Base-by-base conservation (phyloP, 345 rosid genomes). In the Toxicodendron radicans region DNA sequence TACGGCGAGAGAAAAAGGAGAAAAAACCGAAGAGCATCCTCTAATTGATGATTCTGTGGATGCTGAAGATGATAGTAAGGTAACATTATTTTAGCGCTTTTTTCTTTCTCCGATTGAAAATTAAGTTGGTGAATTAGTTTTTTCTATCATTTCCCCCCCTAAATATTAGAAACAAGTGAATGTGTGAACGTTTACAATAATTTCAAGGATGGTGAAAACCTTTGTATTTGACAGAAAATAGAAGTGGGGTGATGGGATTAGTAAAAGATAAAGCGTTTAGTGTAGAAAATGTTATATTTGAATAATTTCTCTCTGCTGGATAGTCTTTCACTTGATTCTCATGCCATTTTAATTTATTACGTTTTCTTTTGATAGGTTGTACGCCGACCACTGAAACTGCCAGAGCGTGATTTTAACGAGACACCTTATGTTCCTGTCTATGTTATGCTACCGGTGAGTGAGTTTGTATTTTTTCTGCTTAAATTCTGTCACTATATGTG, bases 391-490 rank as follows among this genome's bases (percentile, higher is more conserved):
- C 52, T 81, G 32, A 80, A 75, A 72, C 41, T 80, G 24, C 81
- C 76, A 2, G 95, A 93, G 88, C 92, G 95, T 73, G 95, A 95
- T 85, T 91, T 90, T 85, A 35, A 89, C 7, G 98, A 92, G 63
- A 90, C 97, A 5, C 73, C 92, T 8, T 83, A 73, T 76, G 87
- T 95, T 81, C 99, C 99, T 0, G 93, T 91, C 12, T 95, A 93
- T 69, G 97, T 95, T 79, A 95, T 95, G 98, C 80, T 95, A 68
- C 97, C 97, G 0, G 98, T 95, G 78, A 86, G 94, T 79, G 8
- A 38, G 43, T 6, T 35, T 38, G 23, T 24, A 71, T 20, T 18
- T 33, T 43, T 27, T 8, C 41, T 46, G 3, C 49, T 5, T 11
- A 60, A 14, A 27, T 43, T n/a, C 24, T n/a, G 49, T 30, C 13